Evolutionary conservation across 148 eudicot species (phyloP), one percentile per base, ranked within the genome.

Genomic region (Selenicereus undatus): DNA sequence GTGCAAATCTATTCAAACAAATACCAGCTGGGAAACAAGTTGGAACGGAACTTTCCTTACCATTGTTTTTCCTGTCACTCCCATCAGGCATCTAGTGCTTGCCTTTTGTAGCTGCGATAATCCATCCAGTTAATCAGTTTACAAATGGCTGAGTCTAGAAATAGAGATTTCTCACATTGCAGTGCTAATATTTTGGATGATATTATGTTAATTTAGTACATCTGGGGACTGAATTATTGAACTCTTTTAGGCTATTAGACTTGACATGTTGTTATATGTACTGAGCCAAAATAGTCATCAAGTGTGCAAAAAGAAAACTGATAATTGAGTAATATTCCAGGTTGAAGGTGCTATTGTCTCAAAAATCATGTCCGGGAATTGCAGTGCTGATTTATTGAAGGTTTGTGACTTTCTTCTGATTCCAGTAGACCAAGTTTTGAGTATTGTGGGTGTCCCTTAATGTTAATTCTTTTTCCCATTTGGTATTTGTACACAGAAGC

Each of bases 261-360:
- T 76, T 58, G 43, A 56, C 65, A 35, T 60, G 58, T 78, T 71
- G 43, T 22, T 76, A 2, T 42, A 73, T 26, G 21, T 17, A 30
- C 62, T 56, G 0, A 60, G 76, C 76, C 64, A 66, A n/a, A 71
- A 13, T 83, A 39, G 43, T 4, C 43, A 48, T 48, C 13, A 10
- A 48, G 14, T 48, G 14, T 48, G 52, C n/a, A n/a, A 11, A 48
- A 48, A 11, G 10, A 48, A 64, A 79, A 35, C 76, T 86, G 88
- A 85, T 68, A 54, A 76, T 71, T 54, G 11, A 78, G 75, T 24
- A 51, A 76, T 69, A 84, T 87, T 78, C 79, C 92, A 95, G 98
- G 93, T 78, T 87, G 98, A 95, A 87, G 90, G 90, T 85, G 92
- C 91, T 80, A 87, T 95, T 85, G 90, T 88, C 79, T 85, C 87